Percentiles rank a stretch among this genome's conserved stretches.
Evolutionary conservation across 2,329 filamentous ascomycete genomes (phyloP).

Genomic region (Fusarium proliferatum): DNA sequence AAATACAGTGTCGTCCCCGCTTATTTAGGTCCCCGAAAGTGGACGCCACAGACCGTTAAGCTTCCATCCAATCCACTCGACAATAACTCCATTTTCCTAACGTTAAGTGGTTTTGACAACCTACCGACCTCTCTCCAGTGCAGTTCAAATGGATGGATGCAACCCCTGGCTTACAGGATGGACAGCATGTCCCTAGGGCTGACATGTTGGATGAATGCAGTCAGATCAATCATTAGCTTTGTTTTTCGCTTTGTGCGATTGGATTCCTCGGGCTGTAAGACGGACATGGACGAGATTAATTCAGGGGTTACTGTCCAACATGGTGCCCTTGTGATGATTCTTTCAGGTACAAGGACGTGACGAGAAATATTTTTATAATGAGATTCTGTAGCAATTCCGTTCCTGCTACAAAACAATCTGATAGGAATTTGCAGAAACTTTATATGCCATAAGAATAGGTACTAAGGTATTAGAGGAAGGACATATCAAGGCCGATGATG

Average conservation of each 20-base stretch:
- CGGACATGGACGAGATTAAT: neutral
- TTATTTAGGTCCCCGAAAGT: neutral
- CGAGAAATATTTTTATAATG: neutral
- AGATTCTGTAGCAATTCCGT: neutral
- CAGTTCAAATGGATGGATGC: neutral
- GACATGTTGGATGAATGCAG: neutral
- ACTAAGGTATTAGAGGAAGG: neutral
- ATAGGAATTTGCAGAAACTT: neutral
- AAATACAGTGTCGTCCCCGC: neutral
- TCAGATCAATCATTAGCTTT: neutral
- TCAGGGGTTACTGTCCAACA: neutral
- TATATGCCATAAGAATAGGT: too few relatives aligned
- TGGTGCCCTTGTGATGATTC: neutral
- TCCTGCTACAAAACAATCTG: too few relatives aligned
- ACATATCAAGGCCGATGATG: neutral
- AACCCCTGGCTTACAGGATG: conserved; percentile 1
- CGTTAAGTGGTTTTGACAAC: neutral
- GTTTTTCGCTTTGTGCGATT: neutral
- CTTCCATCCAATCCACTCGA: neutral
- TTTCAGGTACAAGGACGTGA: neutral
- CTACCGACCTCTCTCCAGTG: neutral
- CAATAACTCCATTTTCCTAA: neutral
- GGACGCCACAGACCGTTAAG: neutral
- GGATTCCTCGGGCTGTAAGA: neutral
- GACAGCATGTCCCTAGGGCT: neutral